Percentiles rank a stretch among this genome's conserved stretches.
phyloP scores from a whole-genome alignment of 257 asterid genomes.

The Jacaranda copaia region DNA sequence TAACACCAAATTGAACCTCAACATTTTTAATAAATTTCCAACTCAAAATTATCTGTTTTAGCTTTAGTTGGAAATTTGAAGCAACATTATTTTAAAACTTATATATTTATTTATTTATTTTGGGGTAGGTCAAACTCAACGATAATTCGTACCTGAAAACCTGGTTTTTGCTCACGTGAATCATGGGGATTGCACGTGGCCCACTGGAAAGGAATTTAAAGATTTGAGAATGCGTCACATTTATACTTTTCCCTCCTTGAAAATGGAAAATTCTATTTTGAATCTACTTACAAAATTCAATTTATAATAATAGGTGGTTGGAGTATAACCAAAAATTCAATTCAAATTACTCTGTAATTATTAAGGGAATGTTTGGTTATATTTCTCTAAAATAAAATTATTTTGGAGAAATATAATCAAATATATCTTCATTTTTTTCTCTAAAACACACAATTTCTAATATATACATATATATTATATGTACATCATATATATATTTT shows the following conservation, averaged over 20 bases:
- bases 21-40: neutral
- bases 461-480: too few relatives aligned
- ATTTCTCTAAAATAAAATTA: too few relatives aligned
- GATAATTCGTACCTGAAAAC: neutral
- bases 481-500: too few relatives aligned
- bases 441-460: too few relatives aligned
- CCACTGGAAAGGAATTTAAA: neutral
- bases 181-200: neutral
- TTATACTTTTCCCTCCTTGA: neutral
- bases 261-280: neutral
- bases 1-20: too few relatives aligned
- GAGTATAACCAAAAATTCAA: too few relatives aligned
- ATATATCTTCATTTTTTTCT: too few relatives aligned
- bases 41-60: neutral
- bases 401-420: too few relatives aligned
- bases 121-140: neutral
- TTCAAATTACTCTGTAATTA: too few relatives aligned
- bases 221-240: neutral
- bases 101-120: too few relatives aligned
- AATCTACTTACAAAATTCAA: neutral
- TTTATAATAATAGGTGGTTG: too few relatives aligned
- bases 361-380: too few relatives aligned
- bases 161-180: slow-evolving; percentile 4
- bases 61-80: neutral
- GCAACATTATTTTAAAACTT: neutral